Evolutionary conservation across 192 early-diverging fungal genomes (phyloP).

Genomic region (Backusella mclennaniae): DNA sequence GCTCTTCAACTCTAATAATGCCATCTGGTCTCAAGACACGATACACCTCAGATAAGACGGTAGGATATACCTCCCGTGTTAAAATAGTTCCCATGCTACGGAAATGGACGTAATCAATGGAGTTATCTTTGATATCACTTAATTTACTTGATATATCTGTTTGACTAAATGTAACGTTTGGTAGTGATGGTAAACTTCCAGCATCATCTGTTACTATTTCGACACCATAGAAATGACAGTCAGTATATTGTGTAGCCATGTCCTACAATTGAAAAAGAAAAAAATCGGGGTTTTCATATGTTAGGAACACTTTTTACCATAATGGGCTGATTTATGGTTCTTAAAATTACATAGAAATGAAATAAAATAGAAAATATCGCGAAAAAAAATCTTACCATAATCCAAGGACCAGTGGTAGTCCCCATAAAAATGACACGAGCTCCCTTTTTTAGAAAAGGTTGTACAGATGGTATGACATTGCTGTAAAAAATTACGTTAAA

Average conservation of each 20-base stretch:
- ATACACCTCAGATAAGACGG: slow-evolving; percentile 18
- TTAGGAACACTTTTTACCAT: neutral
- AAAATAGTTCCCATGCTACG: slow-evolving; percentile 6
- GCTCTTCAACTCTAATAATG: slow-evolving; percentile 13
- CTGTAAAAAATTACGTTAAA: neutral
- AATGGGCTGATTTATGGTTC: neutral
- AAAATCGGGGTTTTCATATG: neutral
- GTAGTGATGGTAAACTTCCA: neutral
- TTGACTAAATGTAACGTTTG: neutral
- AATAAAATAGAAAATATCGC: neutral
- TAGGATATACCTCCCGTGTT: slow-evolving; percentile 10
- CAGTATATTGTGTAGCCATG: slow-evolving; percentile 16
- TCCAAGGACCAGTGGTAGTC: slow-evolving; percentile 9
- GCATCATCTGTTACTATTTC: neutral
- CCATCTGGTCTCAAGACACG: slow-evolving; percentile 31
- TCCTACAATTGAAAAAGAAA: slow-evolving; percentile 1
- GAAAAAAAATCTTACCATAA: slow-evolving; percentile 11
- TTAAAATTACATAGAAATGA: neutral
- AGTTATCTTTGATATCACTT: neutral
- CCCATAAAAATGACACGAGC: slow-evolving; percentile 14
- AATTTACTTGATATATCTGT: neutral
- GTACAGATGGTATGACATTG: slow-evolving; percentile 2
- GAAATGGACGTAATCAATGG: slow-evolving; percentile 10
- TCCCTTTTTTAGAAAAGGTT: slow-evolving; percentile 11
- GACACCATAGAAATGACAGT: slow-evolving; percentile 2